A percentile compares a stretch with the other conserved stretches of the same genome.
Conservation (phyloP, 306 rosid species). For the Prunus davidiana region DNA sequence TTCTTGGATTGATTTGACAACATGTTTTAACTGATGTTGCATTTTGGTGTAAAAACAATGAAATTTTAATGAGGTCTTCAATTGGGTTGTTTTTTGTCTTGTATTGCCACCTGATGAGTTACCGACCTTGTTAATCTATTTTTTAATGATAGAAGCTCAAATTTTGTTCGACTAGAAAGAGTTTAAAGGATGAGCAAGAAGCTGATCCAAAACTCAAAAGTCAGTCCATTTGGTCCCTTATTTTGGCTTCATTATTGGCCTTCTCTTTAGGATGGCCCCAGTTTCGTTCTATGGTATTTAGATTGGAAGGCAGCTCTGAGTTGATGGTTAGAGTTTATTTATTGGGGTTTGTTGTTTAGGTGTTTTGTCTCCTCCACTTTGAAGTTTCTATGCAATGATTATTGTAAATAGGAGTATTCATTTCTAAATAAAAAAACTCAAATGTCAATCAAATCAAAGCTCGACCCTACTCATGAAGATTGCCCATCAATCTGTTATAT, state of each 20-base stretch:
- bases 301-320: background rate
- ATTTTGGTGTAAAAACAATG: background rate
- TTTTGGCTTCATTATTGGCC: background rate
- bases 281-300: background rate
- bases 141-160: background rate
- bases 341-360: background rate
- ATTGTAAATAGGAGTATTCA: too few relatives aligned
- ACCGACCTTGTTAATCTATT: background rate
- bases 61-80: background rate
- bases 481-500: background rate
- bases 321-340: background rate
- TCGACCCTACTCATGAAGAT: background rate
- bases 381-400: too few relatives aligned
- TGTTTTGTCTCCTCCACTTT: too few relatives aligned
- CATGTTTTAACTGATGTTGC: background rate
- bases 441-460: background rate
- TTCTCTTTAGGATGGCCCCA: too few relatives aligned
- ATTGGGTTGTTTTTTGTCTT: background rate
- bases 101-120: background rate
- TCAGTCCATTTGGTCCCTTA: background rate
- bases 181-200: background rate
- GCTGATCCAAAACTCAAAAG: background rate
- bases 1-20: background rate
- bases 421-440: background rate
- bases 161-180: too few relatives aligned